Percentiles rank a stretch among this genome's conserved stretches.
These are phyloP conservation scores for Fraxinus xanthoxyloides DNA, from an alignment of 305 asterid species.

Conservation along the genomic window DNA sequence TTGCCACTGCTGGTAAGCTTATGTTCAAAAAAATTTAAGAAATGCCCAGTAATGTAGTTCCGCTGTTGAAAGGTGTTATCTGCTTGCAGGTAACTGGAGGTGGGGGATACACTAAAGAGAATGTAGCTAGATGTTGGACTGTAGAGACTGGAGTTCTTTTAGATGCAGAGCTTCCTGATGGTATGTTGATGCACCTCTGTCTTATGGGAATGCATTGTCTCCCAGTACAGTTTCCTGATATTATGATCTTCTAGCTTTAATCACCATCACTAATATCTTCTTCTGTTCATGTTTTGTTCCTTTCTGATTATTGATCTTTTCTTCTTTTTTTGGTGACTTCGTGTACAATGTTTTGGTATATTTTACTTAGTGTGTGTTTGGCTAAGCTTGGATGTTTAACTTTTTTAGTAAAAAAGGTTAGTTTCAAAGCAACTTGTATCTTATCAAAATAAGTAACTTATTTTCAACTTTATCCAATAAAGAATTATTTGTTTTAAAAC, in stretches of 20 bases:
- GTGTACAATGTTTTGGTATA: not conserved
- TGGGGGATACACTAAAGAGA: slow-evolving; percentile 99
- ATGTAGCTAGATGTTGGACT: slow-evolving; percentile 99
- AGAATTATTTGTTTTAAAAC: not conserved
- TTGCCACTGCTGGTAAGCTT: slow-evolving; percentile 86
- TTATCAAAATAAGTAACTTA: not conserved
- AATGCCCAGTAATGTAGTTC: not conserved
- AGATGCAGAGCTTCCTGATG: slow-evolving; percentile 79
- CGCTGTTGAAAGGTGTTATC: slow-evolving; percentile 19
- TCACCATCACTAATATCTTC: not conserved
- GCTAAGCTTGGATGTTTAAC: not conserved
- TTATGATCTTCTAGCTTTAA: slow-evolving; percentile 8
- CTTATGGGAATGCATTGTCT: not conserved
- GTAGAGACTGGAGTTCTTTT: slow-evolving; percentile 90
- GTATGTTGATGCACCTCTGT: slow-evolving; percentile 33
- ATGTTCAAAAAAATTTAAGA: slow-evolving; percentile 11
- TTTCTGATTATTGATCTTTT: not conserved
- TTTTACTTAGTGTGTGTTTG: not conserved
- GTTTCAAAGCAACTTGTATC: no score
- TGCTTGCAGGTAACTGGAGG: slow-evolving; percentile 92
- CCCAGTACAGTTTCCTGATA: slow-evolving; percentile 12
- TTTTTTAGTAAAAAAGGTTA: not conserved
- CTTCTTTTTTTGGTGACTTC: not conserved
- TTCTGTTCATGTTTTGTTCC: not conserved
- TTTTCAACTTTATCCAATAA: not conserved